phyloP scores from a whole-genome alignment of 441 rosid genomes.

The Bruguiera hainesii region DNA sequence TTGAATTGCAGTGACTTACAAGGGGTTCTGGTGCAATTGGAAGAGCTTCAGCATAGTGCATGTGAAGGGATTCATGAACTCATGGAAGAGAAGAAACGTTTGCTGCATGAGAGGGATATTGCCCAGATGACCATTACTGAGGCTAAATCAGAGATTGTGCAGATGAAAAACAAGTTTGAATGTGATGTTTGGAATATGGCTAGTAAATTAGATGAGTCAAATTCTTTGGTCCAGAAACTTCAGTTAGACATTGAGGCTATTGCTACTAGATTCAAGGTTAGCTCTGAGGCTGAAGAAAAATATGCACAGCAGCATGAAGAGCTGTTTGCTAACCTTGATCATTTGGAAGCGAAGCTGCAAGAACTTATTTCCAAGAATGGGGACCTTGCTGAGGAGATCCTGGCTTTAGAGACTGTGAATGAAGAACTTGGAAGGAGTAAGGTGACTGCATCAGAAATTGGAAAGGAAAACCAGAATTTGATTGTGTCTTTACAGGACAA shows the following conservation, averaged over 20 bases:
- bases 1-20: slow-evolving; percentile 42
- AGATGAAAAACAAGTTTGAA: slow-evolving; percentile 59
- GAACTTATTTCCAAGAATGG: slow-evolving; percentile 53
- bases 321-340: slow-evolving; percentile 54
- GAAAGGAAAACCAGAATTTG: slow-evolving; percentile 27
- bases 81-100: slow-evolving; percentile 48
- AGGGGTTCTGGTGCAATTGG: slow-evolving; percentile 40
- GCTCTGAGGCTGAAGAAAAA: slow-evolving; percentile 58
- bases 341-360: slow-evolving; percentile 54
- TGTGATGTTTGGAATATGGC: slow-evolving; percentile 40
- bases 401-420: slow-evolving; percentile 41
- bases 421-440: slow-evolving; percentile 57
- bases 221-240: slow-evolving; percentile 51
- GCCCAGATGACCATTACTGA: slow-evolving; percentile 36
- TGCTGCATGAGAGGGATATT: slow-evolving; percentile 50
- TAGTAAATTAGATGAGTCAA: slow-evolving; percentile 48
- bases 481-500: slow-evolving; percentile 21
- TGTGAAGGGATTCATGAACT: slow-evolving; percentile 50
- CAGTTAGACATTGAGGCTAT: slow-evolving; percentile 61
- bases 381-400: slow-evolving; percentile 56
- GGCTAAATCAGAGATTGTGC: slow-evolving; percentile 46
- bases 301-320: slow-evolving; percentile 43
- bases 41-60: slow-evolving; percentile 52
- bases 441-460: slow-evolving; percentile 52
- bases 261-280: slow-evolving; percentile 45